A percentile compares a stretch with the other conserved stretches of the same genome.
These are phyloP conservation scores for Podaxis rugospora DNA, from an alignment of 768 basidiomycete species.

Conservation along the genomic window DNA sequence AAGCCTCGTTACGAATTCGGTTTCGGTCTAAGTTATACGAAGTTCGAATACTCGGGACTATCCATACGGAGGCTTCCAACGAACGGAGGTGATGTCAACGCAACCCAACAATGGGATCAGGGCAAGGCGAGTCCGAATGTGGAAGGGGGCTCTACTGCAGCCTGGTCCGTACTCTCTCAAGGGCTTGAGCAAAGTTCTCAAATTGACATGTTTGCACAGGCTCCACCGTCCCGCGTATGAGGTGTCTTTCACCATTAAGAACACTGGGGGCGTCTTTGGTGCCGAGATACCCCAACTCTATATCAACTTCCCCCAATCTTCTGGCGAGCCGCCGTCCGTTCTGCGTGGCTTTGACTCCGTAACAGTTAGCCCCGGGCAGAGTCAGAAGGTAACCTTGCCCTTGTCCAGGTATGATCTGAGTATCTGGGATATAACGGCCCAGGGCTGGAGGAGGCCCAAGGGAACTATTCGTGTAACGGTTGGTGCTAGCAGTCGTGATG, in stretches of 20 bases:
- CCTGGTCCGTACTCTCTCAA: slow-evolving; percentile 38
- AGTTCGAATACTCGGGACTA: slow-evolving; percentile 66
- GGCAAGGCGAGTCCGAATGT: slow-evolving; percentile 51
- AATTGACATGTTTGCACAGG: slow-evolving; percentile 27
- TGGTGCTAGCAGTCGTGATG: slow-evolving; percentile 67
- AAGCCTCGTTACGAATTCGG: slow-evolving; percentile 86
- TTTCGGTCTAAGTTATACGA: slow-evolving; percentile 84
- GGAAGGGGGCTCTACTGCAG: slow-evolving; percentile 55
- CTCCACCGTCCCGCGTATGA: slow-evolving; percentile 61
- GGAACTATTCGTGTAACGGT: slow-evolving; percentile 61
- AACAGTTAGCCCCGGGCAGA: slow-evolving; percentile 43
- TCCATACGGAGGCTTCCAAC: slow-evolving; percentile 36
- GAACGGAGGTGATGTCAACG: slow-evolving; percentile 31
- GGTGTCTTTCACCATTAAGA: slow-evolving; percentile 62
- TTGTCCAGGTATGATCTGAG: slow-evolving; percentile 69
- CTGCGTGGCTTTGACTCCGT: slow-evolving; percentile 68
- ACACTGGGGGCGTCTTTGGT: slow-evolving; percentile 60
- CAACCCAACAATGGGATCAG: slow-evolving; percentile 50
- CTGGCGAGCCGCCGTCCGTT: slow-evolving; percentile 68
- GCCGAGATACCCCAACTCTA: slow-evolving; percentile 71
- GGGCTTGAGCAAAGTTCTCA: background rate
- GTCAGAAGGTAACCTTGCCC: slow-evolving; percentile 42
- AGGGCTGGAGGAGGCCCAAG: slow-evolving; percentile 70
- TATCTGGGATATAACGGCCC: slow-evolving; percentile 69
- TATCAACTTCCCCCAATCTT: slow-evolving; percentile 56